Conservation (phyloP, 1,284 basidiomycete species). For the Melampsora abietis-canadensis region DNA sequence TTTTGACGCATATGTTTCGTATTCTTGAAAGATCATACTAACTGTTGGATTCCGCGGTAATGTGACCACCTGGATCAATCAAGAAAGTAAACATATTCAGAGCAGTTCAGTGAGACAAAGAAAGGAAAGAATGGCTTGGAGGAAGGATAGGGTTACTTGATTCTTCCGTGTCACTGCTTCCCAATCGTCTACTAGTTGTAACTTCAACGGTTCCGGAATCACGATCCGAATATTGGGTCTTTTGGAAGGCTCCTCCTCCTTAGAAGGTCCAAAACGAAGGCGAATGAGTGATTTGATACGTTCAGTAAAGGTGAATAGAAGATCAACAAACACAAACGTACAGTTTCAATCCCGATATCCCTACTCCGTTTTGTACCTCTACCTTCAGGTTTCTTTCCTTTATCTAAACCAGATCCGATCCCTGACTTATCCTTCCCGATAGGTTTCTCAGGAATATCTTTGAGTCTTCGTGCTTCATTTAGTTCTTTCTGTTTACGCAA, state of each 20-base stretch:
- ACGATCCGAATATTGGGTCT: slow-evolving; percentile 85
- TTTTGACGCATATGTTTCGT: slow-evolving; percentile 62
- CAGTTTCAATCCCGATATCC: slow-evolving; percentile 54
- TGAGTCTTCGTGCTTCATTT: slow-evolving; percentile 59
- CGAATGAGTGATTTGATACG: too few relatives aligned
- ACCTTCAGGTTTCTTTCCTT: slow-evolving; percentile 53
- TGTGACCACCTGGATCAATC: slow-evolving; percentile 71
- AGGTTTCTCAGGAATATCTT: slow-evolving; percentile 54
- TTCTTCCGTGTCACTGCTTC: slow-evolving; percentile 93
- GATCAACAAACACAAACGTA: slow-evolving; percentile 44
- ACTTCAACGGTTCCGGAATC: slow-evolving; percentile 84
- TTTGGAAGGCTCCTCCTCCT: slow-evolving; percentile 61
- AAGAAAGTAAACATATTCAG: not conserved
- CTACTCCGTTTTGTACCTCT: slow-evolving; percentile 51
- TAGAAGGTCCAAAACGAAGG: not conserved
- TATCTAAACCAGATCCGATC: slow-evolving; percentile 50
- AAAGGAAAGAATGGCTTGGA: not conserved
- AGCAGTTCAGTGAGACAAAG: not conserved
- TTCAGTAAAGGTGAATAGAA: too few relatives aligned
- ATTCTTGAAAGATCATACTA: slow-evolving; percentile 72
- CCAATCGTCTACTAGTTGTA: slow-evolving; percentile 94
- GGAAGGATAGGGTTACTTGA: slow-evolving; percentile 60
- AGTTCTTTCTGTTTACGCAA: slow-evolving; percentile 67
- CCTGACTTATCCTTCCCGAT: slow-evolving; percentile 51
- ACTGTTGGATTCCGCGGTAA: slow-evolving; percentile 81